Percentiles rank a stretch among this genome's conserved stretches.
Conservation (phyloP, 441 rosid genomes). For the Flueggea neowawraea region DNA sequence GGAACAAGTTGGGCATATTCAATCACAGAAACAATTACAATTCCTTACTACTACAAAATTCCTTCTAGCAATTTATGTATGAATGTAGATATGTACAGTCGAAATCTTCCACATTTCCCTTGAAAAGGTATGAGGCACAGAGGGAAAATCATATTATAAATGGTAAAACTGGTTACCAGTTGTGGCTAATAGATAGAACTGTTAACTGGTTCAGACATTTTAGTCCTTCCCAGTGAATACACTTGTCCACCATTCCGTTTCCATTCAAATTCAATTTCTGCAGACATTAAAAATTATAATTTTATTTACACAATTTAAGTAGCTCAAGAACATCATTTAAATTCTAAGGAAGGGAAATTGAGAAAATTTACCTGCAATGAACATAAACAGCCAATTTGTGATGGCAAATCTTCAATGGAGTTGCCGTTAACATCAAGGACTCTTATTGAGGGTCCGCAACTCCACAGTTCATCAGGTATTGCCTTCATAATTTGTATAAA, state of each 20-base stretch:
- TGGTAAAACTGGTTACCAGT: constrained; percentile 43
- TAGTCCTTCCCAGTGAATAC: constrained; percentile 70
- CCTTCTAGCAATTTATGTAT: too few relatives aligned
- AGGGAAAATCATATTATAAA: not conserved
- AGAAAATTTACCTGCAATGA: constrained; percentile 42
- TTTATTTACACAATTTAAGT: too few relatives aligned
- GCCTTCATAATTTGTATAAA: constrained; percentile 21
- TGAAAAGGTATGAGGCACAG: too few relatives aligned
- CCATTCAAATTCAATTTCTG: constrained; percentile 69
- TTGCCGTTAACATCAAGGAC: constrained; percentile 69
- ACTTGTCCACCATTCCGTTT: constrained; percentile 60
- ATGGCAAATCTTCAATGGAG: constrained; percentile 48
- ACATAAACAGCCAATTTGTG: constrained; percentile 43
- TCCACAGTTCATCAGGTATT: constrained; percentile 83
- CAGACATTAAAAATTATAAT: constrained; percentile 14
- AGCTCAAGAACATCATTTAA: too few relatives aligned
- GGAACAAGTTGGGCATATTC: too few relatives aligned
- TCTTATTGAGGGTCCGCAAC: constrained; percentile 46
- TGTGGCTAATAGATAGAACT: constrained; percentile 59
- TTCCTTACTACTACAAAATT: too few relatives aligned
- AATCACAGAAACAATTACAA: too few relatives aligned
- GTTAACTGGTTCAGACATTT: constrained; percentile 47
- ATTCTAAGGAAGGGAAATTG: too few relatives aligned
- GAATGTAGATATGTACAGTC: too few relatives aligned
- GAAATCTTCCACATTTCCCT: too few relatives aligned